Percentiles rank a stretch among this genome's conserved stretches.
These are phyloP conservation scores for Coleophoma crateriformis DNA, from an alignment of 2,329 filamentous ascomycete genomes.

Conservation along the genomic window DNA sequence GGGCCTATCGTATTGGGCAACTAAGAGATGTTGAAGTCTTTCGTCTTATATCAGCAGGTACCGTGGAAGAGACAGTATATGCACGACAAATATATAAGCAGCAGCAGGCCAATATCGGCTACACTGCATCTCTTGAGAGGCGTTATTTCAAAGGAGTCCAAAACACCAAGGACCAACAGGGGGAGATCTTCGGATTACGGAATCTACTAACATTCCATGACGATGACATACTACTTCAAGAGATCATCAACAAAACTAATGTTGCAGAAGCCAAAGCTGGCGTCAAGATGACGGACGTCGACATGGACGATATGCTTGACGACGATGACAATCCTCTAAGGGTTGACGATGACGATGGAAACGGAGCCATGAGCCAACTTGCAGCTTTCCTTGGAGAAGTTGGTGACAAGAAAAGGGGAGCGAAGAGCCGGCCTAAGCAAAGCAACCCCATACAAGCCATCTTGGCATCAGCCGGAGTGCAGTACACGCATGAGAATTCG, in stretches of 20 bases:
- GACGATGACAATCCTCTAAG: conserved; percentile 40
- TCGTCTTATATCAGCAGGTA: conserved; percentile 82
- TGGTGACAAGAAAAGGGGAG: conserved; percentile 34
- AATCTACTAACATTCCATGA: conserved; percentile 84
- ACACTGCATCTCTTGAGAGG: conserved; percentile 85
- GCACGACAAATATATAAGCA: conserved; percentile 98
- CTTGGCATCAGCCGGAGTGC: conserved; percentile 78
- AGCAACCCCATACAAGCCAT: conserved; percentile 81
- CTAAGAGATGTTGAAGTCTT: conserved; percentile 92
- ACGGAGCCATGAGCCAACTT: conserved; percentile 68
- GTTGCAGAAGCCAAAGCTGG: conserved; percentile 88
- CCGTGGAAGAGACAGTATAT: conserved; percentile 96
- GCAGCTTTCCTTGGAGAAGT: conserved; percentile 52
- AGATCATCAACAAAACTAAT: conserved; percentile 98
- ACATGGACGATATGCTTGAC: conserved; percentile 56
- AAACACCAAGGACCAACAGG: conserved; percentile 73
- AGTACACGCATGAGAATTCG: conserved; percentile 94
- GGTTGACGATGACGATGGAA: conserved; percentile 39
- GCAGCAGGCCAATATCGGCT: conserved; percentile 96
- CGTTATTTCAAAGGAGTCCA: conserved; percentile 96
- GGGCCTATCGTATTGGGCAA: conserved; percentile 94
- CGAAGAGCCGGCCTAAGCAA: conserved; percentile 39
- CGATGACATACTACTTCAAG: conserved; percentile 75
- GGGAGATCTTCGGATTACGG: conserved; percentile 85
- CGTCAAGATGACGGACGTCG: conserved; percentile 71